Percentiles rank a stretch among this genome's conserved stretches.
These are phyloP conservation scores for Adenanthera pavonina DNA, from an alignment of 306 rosid genomes.

Conservation along the genomic window DNA sequence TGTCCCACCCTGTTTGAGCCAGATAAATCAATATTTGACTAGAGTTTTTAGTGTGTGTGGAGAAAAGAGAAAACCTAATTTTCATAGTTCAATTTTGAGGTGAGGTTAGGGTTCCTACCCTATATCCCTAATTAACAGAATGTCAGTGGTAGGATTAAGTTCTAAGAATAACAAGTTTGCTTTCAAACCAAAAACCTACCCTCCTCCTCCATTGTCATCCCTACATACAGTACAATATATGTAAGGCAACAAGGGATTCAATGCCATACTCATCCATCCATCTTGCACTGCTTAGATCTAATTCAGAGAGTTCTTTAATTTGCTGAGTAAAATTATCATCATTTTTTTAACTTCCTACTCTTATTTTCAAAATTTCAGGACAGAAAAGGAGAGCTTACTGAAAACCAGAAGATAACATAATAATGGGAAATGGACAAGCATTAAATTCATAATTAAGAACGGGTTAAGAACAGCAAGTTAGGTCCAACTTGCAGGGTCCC, in stretches of 20 bases:
- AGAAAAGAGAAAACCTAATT: not conserved
- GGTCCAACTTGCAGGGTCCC: not conserved
- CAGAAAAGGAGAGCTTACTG: constrained; percentile 23
- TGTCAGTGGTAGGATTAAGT: not conserved
- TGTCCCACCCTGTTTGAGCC: not conserved
- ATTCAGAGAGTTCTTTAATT: not conserved
- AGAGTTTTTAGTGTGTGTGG: not conserved
- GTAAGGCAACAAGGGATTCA: constrained; percentile 9
- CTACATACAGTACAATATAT: not conserved
- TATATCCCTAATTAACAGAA: not conserved
- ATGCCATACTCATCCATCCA: not conserved
- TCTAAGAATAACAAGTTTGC: not conserved
- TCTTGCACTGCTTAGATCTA: not conserved
- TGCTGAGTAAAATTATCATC: not conserved
- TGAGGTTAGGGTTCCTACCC: not conserved
- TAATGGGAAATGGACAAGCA: constrained; percentile 28
- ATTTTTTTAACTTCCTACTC: too few species aligned
- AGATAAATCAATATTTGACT: not conserved
- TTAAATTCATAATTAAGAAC: not conserved
- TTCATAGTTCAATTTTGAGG: not conserved
- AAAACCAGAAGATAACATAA: not conserved
- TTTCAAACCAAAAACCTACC: not conserved
- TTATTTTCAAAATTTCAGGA: constrained; percentile 18
- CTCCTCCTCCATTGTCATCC: not conserved
- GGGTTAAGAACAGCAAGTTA: not conserved